Evolutionary conservation across 1,284 basidiomycete genomes (phyloP), one percentile per base, ranked within the genome.

Genomic region (Fomes fomentarius): DNA sequence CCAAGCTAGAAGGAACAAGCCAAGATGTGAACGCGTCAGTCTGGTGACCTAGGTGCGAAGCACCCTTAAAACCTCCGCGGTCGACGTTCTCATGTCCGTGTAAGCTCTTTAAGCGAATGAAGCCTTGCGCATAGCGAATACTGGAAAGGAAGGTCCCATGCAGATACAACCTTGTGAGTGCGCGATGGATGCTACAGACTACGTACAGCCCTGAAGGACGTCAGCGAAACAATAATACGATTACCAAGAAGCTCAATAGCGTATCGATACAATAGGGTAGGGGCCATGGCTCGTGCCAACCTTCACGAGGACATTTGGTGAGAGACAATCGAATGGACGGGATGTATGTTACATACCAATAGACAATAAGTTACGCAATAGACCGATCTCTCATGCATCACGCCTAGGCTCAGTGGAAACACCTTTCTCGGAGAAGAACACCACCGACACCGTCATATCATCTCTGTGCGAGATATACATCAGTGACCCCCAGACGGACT

Each of bases 381-480:
- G 10, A 21, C 19, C 26, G n/a, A 22, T n/a, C 21, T 39, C 14
- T 26, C 26, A 45, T 15, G 9, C 2, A 24, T 46, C 46, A 52
- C 19, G 24, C 11, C 15, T 39, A 24, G 47, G 11, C 21, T 2
- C 34, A 26, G 12, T 19, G n/a, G 19, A 46, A 44, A 34, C 41
- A 46, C 52, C 47, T 5, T 54, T 43, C 15, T 61, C 56, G 17
- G 45, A 50, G 47, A 68, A 69, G 57, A 68, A 67, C 9, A 68
- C 62, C 1, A 69, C 68, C 1, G 54, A 35, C 17, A 56, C 58
- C 2, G 66, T 66, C 22, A 68, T 63, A 47, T 67, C 66, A 40
- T 66, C 66, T 44, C 66, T 68, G 24, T 9, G 11, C 10, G 22
- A 25, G n/a, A 35, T 21, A 14, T 38, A n/a, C 37, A 14, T 10